phyloP scores from a whole-genome alignment of 768 basidiomycete species.

The Trametes villosa region DNA sequence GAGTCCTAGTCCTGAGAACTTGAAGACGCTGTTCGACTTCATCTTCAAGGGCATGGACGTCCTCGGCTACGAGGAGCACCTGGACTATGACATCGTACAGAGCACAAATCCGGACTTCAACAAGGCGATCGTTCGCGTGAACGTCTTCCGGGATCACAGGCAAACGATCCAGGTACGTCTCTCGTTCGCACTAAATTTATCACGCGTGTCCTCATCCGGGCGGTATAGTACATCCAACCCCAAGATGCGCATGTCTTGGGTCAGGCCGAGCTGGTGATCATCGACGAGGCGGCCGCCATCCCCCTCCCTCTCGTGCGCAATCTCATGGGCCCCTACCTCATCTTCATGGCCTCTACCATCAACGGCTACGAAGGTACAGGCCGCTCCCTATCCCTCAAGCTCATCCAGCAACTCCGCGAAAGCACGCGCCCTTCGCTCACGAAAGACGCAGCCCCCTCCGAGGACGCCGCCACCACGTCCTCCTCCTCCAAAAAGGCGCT shows the following conservation, averaged over 20 bases:
- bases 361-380: constrained; percentile 99
- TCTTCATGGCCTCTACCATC: constrained; percentile 99
- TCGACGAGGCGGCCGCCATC: constrained; percentile 98
- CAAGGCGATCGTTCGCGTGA: constrained; percentile 94
- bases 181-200: neutral
- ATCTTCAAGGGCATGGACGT: constrained; percentile 96
- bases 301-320: constrained; percentile 94
- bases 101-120: constrained; percentile 94
- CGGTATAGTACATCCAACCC: constrained; percentile 89
- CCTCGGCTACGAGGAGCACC: constrained; percentile 94
- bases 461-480: constrained; percentile 47
- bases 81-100: constrained; percentile 96
- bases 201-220: too few relatives aligned
- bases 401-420: constrained; percentile 95
- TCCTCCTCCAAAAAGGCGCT: constrained; percentile 56
- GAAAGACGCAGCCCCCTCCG: constrained; percentile 53
- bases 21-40: constrained; percentile 98
- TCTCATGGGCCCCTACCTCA: constrained; percentile 94
- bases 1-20: constrained; percentile 94
- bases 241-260: constrained; percentile 97
- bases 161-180: constrained; percentile 90
- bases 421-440: constrained; percentile 79
- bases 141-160: constrained; percentile 89
- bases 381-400: constrained; percentile 96
- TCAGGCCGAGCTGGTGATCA: constrained; percentile 95